Conservation (phyloP, 805 yeast species). For the Phaffomyces antillensis region DNA sequence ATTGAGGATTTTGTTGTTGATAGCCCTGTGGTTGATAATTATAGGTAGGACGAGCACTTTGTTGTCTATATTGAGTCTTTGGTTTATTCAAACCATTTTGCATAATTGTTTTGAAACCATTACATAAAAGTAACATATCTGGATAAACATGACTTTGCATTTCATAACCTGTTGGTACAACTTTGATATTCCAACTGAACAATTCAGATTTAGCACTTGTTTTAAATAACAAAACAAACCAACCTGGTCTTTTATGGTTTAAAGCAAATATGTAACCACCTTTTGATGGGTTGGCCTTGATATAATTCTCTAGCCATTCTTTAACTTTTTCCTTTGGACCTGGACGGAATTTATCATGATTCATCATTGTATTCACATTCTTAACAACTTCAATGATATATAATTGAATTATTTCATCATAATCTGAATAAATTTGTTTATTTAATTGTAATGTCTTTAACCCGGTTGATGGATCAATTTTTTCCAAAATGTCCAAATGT, state of each 20-base stretch:
- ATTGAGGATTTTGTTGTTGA: not conserved
- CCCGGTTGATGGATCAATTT: slow-evolving; percentile 14
- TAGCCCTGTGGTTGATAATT: not conserved
- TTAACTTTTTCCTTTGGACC: slow-evolving; percentile 77
- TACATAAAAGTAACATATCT: slow-evolving; percentile 81
- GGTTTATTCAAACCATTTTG: slow-evolving; percentile 18
- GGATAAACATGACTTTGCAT: slow-evolving; percentile 78
- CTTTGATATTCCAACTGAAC: slow-evolving; percentile 84
- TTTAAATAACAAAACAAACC: slow-evolving; percentile 83
- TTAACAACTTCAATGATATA: slow-evolving; percentile 80
- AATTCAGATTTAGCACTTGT: slow-evolving; percentile 62
- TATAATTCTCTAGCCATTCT: slow-evolving; percentile 81
- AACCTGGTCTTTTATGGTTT: slow-evolving; percentile 91
- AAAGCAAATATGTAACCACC: slow-evolving; percentile 87
- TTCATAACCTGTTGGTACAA: slow-evolving; percentile 81
- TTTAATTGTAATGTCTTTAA: slow-evolving; percentile 51
- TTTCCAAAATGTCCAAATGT: slow-evolving; percentile 81
- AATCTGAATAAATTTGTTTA: slow-evolving; percentile 41
- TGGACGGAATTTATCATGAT: slow-evolving; percentile 80
- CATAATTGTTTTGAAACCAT: slow-evolving; percentile 79
- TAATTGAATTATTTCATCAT: slow-evolving; percentile 87
- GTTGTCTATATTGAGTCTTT: not conserved
- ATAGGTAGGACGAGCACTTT: not conserved
- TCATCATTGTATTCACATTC: slow-evolving; percentile 75
- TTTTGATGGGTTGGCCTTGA: slow-evolving; percentile 84